Evolutionary conservation across 306 rosid genomes (phyloP).

Genomic region (Lathyrus oleraceus): DNA sequence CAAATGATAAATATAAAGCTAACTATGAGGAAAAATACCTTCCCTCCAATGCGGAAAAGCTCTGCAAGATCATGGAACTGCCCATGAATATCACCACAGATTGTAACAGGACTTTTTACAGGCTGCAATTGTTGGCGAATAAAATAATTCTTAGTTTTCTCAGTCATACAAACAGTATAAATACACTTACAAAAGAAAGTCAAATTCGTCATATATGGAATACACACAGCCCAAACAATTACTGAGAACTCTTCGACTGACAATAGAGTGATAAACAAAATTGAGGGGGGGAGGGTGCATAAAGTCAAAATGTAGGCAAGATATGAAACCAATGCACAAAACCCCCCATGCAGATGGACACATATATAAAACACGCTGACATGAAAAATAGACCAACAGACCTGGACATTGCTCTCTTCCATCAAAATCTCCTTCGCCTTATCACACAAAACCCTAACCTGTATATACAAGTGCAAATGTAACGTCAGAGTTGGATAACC

Average conservation of each 20-base stretch:
- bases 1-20: slow-evolving; percentile 15
- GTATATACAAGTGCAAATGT: slow-evolving; percentile 24
- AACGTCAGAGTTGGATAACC: slow-evolving; percentile 14
- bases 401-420: slow-evolving; percentile 99
- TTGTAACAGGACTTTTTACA: slow-evolving; percentile 92
- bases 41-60: slow-evolving; percentile 96
- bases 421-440: slow-evolving; percentile 95
- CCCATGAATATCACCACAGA: slow-evolving; percentile 97
- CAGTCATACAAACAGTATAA: slow-evolving; percentile 11
- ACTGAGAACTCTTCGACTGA: slow-evolving; percentile 9
- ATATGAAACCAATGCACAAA: slow-evolving; percentile 15
- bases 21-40: slow-evolving; percentile 54
- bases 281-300: background rate
- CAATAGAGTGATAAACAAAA: background rate
- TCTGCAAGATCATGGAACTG: slow-evolving; percentile 98
- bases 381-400: slow-evolving; percentile 32
- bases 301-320: background rate
- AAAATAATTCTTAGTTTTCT: slow-evolving; percentile 20
- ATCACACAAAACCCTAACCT: slow-evolving; percentile 84
- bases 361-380: background rate
- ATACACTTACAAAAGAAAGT: background rate
- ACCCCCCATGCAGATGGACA: background rate
- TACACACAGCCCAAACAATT: background rate
- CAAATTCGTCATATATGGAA: slow-evolving; percentile 6
- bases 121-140: slow-evolving; percentile 63